A percentile compares a stretch with the other conserved stretches of the same genome.
Conservation (phyloP, 768 basidiomycete genomes). For the Macrocybe gigantea region DNA sequence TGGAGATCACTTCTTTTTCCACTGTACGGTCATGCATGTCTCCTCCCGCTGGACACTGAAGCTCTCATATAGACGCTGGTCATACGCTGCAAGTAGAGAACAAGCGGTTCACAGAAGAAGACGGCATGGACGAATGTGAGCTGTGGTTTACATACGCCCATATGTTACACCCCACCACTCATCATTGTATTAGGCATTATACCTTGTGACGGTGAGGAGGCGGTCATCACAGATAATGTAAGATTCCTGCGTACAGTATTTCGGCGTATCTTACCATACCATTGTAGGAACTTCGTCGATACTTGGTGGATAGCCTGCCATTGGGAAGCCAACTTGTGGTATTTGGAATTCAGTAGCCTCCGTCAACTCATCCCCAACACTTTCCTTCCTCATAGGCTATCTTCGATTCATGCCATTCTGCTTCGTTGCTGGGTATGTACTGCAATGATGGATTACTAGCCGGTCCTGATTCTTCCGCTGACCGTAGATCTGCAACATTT, state of each 20-base stretch:
- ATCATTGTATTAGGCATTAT: conserved; percentile 24
- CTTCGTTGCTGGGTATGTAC: conserved; percentile 29
- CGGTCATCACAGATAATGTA: conserved; percentile 32
- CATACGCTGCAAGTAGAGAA: conserved; percentile 42
- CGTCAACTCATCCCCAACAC: background rate
- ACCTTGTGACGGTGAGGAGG: conserved; percentile 28
- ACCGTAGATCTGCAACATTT: conserved; percentile 35
- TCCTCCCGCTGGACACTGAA: background rate
- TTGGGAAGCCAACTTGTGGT: conserved; percentile 30
- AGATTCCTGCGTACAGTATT: background rate
- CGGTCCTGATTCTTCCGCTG: background rate
- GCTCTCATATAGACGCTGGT: conserved; percentile 33
- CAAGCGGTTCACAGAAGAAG: conserved; percentile 37
- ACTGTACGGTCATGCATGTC: conserved; percentile 28
- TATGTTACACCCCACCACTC: background rate
- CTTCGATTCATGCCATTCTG: conserved; percentile 37
- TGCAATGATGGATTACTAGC: background rate
- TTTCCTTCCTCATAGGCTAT: conserved; percentile 14
- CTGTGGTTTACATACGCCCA: background rate
- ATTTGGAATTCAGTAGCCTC: conserved; percentile 8
- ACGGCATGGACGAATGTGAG: conserved; percentile 50
- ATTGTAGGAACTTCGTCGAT: conserved; percentile 24
- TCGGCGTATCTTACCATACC: background rate
- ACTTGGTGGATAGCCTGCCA: conserved; percentile 32
- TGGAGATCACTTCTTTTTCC: conserved; percentile 52